Evolutionary conservation across 1,284 basidiomycete species (phyloP), one percentile per base, ranked within the genome.

Genomic region (Papiliotrema fonsecae): DNA sequence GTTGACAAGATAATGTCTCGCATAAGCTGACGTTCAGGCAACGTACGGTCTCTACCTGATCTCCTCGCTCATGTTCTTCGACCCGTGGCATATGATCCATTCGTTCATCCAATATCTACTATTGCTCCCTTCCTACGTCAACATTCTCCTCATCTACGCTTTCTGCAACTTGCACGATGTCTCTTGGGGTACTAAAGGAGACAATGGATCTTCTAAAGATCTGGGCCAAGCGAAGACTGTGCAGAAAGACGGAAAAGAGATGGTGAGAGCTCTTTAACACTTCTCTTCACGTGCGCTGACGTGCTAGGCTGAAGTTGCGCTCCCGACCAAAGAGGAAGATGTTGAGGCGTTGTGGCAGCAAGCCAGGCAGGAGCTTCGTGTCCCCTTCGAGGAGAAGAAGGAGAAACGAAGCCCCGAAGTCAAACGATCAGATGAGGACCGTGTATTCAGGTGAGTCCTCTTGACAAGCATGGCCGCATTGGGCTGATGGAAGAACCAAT

Each of bases 21-120:
- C 28, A 2, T 18, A 13, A 28, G 25, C 49, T 55, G 47, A 55
- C 27, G 9, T n/a, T 10, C 79, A 83, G 47, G 87, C 88, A 30
- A 94, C 90, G 2, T 93, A 92, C 68, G 88, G 89, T 31, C 81
- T 93, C 44, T 93, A 93, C 78, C 80, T 94, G 68, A 70, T 93
- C 68, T 81, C 84, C 48, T 91, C 87, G 3, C 78, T 92, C 69
- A 82, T 93, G 74, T 86, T 91, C 74, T 75, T 88, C 39, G 90
- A 93, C 64, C 89, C 89, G 0, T 93, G 88, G 87, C 90, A 93
- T 77, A 89, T 93, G 87, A 80, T 93, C 75, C 91, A 88, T 19
- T 88, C 84, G 47, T 92, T 94, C 50, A 42, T 70, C 24, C 70
- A 69, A 54, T 64, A 61, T 51, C 61, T 68, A 27, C 53, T 67